Evolutionary conservation across 2,329 filamentous ascomycete species (phyloP), one percentile per base, ranked within the genome.

Genomic region (Myotisia sp.): DNA sequence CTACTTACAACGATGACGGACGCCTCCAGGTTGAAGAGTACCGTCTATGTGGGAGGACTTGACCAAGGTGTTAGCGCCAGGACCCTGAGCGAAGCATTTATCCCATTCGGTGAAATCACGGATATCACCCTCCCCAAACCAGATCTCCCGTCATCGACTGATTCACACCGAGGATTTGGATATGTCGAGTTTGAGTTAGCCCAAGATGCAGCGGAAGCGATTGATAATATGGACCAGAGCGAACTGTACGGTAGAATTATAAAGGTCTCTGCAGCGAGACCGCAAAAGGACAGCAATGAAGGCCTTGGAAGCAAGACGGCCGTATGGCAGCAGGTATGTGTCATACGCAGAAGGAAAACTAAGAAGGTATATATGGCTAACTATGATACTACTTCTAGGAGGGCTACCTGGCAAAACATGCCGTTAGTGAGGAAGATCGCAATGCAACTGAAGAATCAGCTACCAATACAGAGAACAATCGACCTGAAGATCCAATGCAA

Each of bases 201-300:
- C 8, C 73, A 78, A 37, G 90, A 98, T 59, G 87, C 86, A 18
- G 77, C 77, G 50, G 87, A 95, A 59, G 90, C 90, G 33, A 93
- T 98, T 55, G 85, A 95, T 67, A 98, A 98, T 54, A 95, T 98
- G 87, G 84, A 98, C 54, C 85, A 93, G 55, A 80, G 86, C 40
- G 87, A 95, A 61, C 71, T 98, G 29, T 95, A 87, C 54, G 92
- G 90, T 7, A 74, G 83, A 39, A 78, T 90, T 9, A 79, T 98
- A 55, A 93, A 86, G 56, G 87, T 95, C 33, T 86, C 84, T 28
- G 72, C 79, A 36, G 92, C 92, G 27, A 98, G 93, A 58, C 75
- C 83, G 20, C 84, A 90, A 42, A 94, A 93, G 65, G 83, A 83
- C 47, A 72, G 75, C 32, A 81, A 81, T 34, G 84, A 92, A 54